Evolutionary conservation across 257 asterid species (phyloP), one percentile per base, ranked within the genome.

Genomic region (Anisodus tanguticus): DNA sequence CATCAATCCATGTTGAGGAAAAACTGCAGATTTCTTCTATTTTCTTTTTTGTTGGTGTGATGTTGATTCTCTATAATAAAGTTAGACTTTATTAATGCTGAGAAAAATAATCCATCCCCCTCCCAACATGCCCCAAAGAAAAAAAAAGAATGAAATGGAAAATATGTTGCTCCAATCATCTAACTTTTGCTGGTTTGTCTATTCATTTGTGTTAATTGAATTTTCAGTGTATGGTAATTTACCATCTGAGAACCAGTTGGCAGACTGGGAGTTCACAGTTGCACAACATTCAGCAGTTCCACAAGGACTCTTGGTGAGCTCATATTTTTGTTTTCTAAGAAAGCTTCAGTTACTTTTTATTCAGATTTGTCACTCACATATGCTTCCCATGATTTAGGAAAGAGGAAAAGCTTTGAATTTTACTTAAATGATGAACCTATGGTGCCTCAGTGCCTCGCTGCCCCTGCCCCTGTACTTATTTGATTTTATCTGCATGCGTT

Each of bases 261-360:
- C 95, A 62, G 98, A 96, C 84, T 96, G 99, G 99, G 98, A 94
- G 87, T 96, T 94, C 89, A 93, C 97, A 31, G 92, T 94, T 89
- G 87, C 97, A 45, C 99, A 95, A 87, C 99, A 96, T 86, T 92
- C 95, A 76, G 95, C 91, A 72, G 91, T 88, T 71, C 88, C 93
- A 9, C 90, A 87, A 74, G 93, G 93, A 84, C 80, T 90, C 67
- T 80, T 90, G 93, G 93, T 90, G 81, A 11, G 89, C 47, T 26
- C 31, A 16, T 58, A 51, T 80, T 45, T 39, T 57, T 45, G 22
- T 82, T 83, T 62, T 87, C n/a, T n/a, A 26, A 31, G 64, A 49
- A 82, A 66, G 79, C 6, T 82, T 49, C 16, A 26, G 81, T 53
- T 16, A 51, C n/a, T 13, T 26, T 51, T 54, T 54, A 51, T 76